These are phyloP conservation scores for Huntiella omanensis DNA, from an alignment of 2,329 filamentous ascomycete genomes.

Conservation along the genomic window DNA sequence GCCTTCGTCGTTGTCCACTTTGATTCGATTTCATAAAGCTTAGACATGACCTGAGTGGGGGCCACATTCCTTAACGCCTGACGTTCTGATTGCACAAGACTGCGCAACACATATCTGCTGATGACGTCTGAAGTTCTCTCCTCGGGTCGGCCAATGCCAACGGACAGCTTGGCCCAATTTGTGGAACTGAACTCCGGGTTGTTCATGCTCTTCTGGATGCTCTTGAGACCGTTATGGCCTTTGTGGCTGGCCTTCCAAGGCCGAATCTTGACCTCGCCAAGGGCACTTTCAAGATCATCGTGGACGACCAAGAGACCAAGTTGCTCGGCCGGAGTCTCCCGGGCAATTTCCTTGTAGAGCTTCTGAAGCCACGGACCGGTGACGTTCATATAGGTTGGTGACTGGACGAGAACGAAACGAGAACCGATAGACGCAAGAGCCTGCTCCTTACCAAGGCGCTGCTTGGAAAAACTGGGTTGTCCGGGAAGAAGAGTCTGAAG, in stretches of 20 bases:
- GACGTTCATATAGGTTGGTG: conserved; percentile 65
- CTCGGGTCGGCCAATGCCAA: conserved; percentile 74
- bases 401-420: conserved; percentile 53
- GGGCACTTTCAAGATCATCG: conserved; percentile 62
- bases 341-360: conserved; percentile 42
- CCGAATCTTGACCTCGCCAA: conserved; percentile 49
- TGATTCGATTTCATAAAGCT: conserved; percentile 17
- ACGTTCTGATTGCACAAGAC: conserved; percentile 37
- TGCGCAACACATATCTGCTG: conserved; percentile 56
- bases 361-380: conserved; percentile 52
- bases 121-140: conserved; percentile 50
- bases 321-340: conserved; percentile 15
- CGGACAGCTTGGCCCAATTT: conserved; percentile 42
- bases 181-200: conserved; percentile 22
- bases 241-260: conserved; percentile 43
- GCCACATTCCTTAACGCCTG: conserved; percentile 31
- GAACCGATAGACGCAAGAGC: conserved; percentile 28
- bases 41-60: conserved; percentile 32
- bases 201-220: conserved; percentile 33
- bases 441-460: conserved; percentile 30
- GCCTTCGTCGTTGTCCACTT: background rate
- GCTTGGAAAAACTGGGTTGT: conserved; percentile 30
- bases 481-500: conserved; percentile 29
- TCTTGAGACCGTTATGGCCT: conserved; percentile 61
- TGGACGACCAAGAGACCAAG: conserved; percentile 57